Evolutionary conservation across 2,329 filamentous ascomycete species (phyloP), one percentile per base, ranked within the genome.

Genomic region (Trichoderma sp.): DNA sequence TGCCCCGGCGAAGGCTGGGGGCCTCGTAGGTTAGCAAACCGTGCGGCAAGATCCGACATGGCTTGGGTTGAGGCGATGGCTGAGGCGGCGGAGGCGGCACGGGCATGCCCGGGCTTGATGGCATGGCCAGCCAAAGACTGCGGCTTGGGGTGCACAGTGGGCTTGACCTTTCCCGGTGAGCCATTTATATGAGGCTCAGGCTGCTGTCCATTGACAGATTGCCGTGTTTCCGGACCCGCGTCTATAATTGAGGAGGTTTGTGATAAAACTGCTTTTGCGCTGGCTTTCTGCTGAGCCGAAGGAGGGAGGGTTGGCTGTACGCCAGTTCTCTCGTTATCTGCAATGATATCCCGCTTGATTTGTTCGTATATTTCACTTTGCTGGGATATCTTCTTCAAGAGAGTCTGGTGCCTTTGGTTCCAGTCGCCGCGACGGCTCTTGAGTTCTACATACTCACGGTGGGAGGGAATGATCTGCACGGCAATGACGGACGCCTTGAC

Each of bases 401-500:
- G 79, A 5, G 78, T 78, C 52, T 77, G 78, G 73, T 89, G 87
- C 17, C 82, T 74, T 58, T 81, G 80, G 57, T 79, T 77, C 25
- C 85, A 73, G 10, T 85, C 82, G 45, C 81, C 79, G 29, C 82
- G 80, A 58, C 89, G 86, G 42, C 79, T 79, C 72, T 87, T 86
- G 68, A 93, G 81, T 61, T 85, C 83, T 32, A 87, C 86, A 77
- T 89, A 96, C 70, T 94, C 92, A 67, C 86, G 87, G 76, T 97
- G 93, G 39, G 84, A 84, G 2, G 92, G 91, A 29, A 98, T 89
- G 50, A 89, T 82, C 67, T 94, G 89, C 60, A 93, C 84, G 15
- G 91, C 86, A 66, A 97, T 90, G 67, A 93, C 89, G 69, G 87
- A 93, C 12, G 94, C 92, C 70, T 90, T 87, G 68, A 98, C 85